Evolutionary conservation across 2,329 filamentous ascomycete genomes (phyloP), one percentile per base, ranked within the genome.

Genomic region (Penicillium glabrum): DNA sequence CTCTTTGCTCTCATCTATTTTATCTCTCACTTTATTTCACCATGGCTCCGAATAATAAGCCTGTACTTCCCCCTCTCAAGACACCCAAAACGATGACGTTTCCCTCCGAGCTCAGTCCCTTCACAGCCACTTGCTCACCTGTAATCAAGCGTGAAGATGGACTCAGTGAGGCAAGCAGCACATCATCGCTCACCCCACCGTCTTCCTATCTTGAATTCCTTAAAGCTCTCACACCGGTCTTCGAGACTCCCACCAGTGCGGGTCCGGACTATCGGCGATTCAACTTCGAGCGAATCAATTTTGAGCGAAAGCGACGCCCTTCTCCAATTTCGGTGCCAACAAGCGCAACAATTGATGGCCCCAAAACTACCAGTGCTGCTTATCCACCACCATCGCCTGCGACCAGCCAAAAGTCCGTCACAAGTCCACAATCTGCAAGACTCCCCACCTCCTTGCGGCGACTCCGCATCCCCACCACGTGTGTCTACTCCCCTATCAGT

Each of bases 141-240:
- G 29, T 26, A 66, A 84, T 93, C 80, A 93, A 93, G 75, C 83
- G 89, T 65, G 82, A 89, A 55, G 83, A 87, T 57, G 76, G 81
- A 45, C 4, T 41, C 8, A 41, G 37, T 5, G 76, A 86, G 56
- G 89, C 87, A 77, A 97, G 93, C 5, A 93, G 93, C 3, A 29
- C 9, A 31, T 53, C 48, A n/a, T 51, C 52, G 48, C 96, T 98
- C 73, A 96, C 90, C 51, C 93, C 93, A 51, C 93, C 93, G 3
- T 82, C 85, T 23, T 93, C 93, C 56, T 98, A 98, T 72, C 89
- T 91, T 64, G 92, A 98, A 70, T 98, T 97, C 71, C 86, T 98
- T 61, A 93, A 92, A 77, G 87, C 88, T 58, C 86, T 96, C 77
- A 88, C 84, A 1, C 84, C 84, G 1, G 80, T 88, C 19, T 81